Evolutionary conservation across 176 grass and related monocot genomes (phyloP), one percentile per base, ranked within the genome.

Genomic region (Cenchrus purpureus): DNA sequence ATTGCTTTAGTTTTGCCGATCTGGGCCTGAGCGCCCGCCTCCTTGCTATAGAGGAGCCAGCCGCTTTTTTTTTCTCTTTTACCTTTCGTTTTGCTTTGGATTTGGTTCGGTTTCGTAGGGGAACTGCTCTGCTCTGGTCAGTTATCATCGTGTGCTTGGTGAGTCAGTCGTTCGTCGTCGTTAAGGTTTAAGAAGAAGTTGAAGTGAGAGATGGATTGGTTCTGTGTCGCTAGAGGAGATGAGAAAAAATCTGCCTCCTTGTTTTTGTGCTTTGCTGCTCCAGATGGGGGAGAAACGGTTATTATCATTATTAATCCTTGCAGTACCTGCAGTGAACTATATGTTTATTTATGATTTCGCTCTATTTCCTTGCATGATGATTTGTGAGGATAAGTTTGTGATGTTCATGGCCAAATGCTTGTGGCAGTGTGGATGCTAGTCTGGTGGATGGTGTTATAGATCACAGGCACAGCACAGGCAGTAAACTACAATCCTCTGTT

Each of bases 1-100:
- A 63, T 31, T 37, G 20, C 77, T 80, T 90, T 86, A 86, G 79
- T 91, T 91, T 91, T 91, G 84, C 85, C 80, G 84, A 87, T 86
- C 84, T 79, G 79, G 79, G 80, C 13, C 17, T 0, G 59, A 43
- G 74, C n/a, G 66, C 79, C 55, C 22, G 51, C 19, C 37, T 55
- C 50, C 85, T 28, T n/a, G 7, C n/a, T 66, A 82, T 50, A 54
- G 51, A 83, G 60, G 82, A 74, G 40, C 14, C 32, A 4, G 6
- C 22, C 45, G 46, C 7, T 4, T 8, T 25, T 31, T 34, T 69
- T 16, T n/a, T n/a, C 17, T 31, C 19, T 79, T 53, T 56, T 44
- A 0, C 49, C 31, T 31, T 61, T 62, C 0, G n/a, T 20, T 60
- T 57, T 1, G 17, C 59, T 62, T 60, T 52, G 13, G 65, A 64